These are phyloP conservation scores for Lunularia cruciata DNA, from an alignment of 225 moss, liverwort and hornwort species.

Conservation along the genomic window DNA sequence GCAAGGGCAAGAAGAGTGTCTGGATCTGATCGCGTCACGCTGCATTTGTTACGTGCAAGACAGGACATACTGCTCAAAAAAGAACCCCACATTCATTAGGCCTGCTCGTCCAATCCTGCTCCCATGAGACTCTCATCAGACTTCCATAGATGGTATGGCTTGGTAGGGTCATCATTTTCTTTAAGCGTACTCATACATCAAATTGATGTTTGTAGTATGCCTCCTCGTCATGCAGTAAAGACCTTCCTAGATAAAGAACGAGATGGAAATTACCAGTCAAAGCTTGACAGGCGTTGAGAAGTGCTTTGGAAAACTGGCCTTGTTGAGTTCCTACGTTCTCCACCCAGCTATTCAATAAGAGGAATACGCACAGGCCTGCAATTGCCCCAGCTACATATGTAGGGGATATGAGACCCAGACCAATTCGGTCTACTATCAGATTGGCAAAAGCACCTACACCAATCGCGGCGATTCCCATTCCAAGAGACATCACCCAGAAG, in stretches of 20 bases:
- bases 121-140: too few relatives aligned
- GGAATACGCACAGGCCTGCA: constrained; percentile 44
- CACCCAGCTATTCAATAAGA: constrained; percentile 47
- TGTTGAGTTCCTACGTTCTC: constrained; percentile 59
- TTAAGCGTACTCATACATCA: neutral
- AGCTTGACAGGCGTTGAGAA: constrained; percentile 49
- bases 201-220: too few relatives aligned
- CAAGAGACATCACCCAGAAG: constrained; percentile 84
- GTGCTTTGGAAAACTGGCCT: constrained; percentile 42
- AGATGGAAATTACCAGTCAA: constrained; percentile 47
- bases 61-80: too few relatives aligned
- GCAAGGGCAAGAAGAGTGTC: too few relatives aligned
- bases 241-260: neutral
- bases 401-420: constrained; percentile 56
- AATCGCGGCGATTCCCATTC: constrained; percentile 44
- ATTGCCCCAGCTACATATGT: constrained; percentile 51
- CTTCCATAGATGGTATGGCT: too few relatives aligned
- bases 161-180: neutral
- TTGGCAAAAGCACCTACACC: constrained; percentile 60
- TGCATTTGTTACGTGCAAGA: too few relatives aligned
- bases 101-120: too few relatives aligned
- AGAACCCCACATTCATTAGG: too few relatives aligned
- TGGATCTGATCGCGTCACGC: too few relatives aligned
- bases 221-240: neutral
- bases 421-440: constrained; percentile 46